Evolutionary conservation across 2,329 filamentous ascomycete genomes (phyloP).

Genomic region (Phialophora verrucosa): DNA sequence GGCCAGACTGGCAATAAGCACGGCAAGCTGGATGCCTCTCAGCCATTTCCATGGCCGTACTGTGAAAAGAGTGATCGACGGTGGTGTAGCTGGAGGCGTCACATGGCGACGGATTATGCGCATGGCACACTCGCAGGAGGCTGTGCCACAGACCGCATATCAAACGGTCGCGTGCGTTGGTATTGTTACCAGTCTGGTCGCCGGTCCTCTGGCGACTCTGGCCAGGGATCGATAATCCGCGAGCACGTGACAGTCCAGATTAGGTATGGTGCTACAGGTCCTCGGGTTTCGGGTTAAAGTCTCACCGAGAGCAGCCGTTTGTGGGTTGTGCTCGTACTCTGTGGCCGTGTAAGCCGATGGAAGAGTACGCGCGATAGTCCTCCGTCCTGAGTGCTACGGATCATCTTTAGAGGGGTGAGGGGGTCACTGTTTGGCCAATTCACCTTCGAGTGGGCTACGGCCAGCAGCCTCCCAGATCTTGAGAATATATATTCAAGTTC

Average conservation of each 20-base stretch:
- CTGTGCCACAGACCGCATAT: slow-evolving; percentile 22
- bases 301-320: background rate
- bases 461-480: background rate
- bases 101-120: slow-evolving; percentile 32
- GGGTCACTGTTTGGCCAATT: background rate
- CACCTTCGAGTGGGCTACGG: background rate
- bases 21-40: slow-evolving; percentile 20
- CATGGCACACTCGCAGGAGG: slow-evolving; percentile 31
- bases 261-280: background rate
- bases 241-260: background rate
- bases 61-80: slow-evolving; percentile 4
- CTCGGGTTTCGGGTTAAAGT: background rate
- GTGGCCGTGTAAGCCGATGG: no score
- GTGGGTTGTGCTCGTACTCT: background rate
- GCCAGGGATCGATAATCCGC: background rate
- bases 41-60: slow-evolving; percentile 25
- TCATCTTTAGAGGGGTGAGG: background rate
- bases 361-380: background rate
- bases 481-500: background rate
- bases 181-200: background rate
- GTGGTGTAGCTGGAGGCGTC: slow-evolving; percentile 26
- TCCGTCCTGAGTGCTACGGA: no score
- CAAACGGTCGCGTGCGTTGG: slow-evolving; percentile 18
- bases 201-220: background rate
- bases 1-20: slow-evolving; percentile 27